Evolutionary conservation across 2,329 filamentous ascomycete species (phyloP).

Genomic region (Hypoxylon sp.): DNA sequence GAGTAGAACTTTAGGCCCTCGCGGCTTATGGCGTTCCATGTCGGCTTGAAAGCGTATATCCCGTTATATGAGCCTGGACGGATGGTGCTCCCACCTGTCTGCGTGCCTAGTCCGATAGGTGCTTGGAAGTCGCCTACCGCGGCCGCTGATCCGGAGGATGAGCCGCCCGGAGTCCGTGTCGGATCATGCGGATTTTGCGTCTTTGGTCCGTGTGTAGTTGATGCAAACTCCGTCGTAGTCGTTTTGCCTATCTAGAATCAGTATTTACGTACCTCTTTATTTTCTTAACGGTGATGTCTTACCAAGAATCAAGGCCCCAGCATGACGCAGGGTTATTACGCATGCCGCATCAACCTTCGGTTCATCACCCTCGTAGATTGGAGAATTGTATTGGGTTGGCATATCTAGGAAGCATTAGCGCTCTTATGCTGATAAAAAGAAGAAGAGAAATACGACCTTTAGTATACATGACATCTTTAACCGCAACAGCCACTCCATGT

Average conservation of each 20-base stretch:
- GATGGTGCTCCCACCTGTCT: conserved; percentile 75
- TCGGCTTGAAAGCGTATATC: conserved; percentile 75
- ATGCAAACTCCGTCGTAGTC: conserved; percentile 75
- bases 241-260: conserved; percentile 60
- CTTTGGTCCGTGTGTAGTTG: conserved; percentile 64
- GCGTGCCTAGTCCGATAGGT: conserved; percentile 72
- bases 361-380: conserved; percentile 63
- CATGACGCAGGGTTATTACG: conserved; percentile 64
- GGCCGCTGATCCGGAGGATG: conserved; percentile 75
- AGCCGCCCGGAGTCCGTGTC: conserved; percentile 75
- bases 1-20: conserved; percentile 73
- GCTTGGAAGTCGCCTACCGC: conserved; percentile 75
- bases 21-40: conserved; percentile 72
- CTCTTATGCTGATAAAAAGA: neutral
- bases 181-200: conserved; percentile 75
- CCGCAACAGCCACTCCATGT: conserved; percentile 65
- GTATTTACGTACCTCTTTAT: neutral
- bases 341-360: conserved; percentile 65
- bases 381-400: conserved; percentile 67
- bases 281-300: conserved; percentile 1
- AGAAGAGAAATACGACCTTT: conserved; percentile 53
- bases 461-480: conserved; percentile 69
- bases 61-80: conserved; percentile 75
- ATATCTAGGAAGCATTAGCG: conserved; percentile 55
- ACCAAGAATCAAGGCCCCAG: conserved; percentile 69